A percentile compares a stretch with the other conserved stretches of the same genome.
Conservation (phyloP, 352 stramenopile genomes). For the Halophytophthora polymorphica region DNA sequence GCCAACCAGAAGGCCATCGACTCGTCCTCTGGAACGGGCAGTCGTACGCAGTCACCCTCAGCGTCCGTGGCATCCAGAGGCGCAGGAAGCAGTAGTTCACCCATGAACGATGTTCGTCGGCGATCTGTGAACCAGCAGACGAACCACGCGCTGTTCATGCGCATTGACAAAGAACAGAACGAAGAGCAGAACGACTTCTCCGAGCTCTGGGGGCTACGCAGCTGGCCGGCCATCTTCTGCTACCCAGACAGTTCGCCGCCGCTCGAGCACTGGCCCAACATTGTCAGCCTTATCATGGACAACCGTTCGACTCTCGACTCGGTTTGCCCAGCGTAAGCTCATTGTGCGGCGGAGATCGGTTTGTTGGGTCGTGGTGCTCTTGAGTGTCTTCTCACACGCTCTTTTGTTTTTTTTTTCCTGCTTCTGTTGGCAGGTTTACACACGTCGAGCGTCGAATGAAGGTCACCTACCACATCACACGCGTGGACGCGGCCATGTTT, state of each 20-base stretch:
- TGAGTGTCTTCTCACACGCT: neutral
- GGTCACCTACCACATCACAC: constrained; percentile 71
- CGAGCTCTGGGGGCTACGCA: constrained; percentile 72
- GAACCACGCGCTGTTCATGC: constrained; percentile 50
- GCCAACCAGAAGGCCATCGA: constrained; percentile 18
- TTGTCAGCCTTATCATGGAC: constrained; percentile 87
- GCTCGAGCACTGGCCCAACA: constrained; percentile 81
- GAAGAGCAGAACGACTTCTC: constrained; percentile 77
- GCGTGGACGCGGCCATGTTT: constrained; percentile 70
- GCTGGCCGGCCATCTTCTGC: constrained; percentile 80
- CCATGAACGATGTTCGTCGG: constrained; percentile 18
- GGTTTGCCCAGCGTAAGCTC: constrained; percentile 48
- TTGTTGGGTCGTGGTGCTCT: neutral
- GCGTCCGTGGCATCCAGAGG: constrained; percentile 27
- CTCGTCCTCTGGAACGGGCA: constrained; percentile 16
- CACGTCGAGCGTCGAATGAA: constrained; percentile 69
- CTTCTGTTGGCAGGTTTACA: constrained; percentile 37
- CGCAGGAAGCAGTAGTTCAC: constrained; percentile 12
- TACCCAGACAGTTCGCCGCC: constrained; percentile 60
- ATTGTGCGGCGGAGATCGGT: neutral
- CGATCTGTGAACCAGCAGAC: constrained; percentile 21
- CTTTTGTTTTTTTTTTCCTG: too few species aligned
- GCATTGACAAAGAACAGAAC: constrained; percentile 49
- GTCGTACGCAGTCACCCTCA: constrained; percentile 24
- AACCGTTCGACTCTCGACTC: constrained; percentile 56